Conservation (phyloP, 805 yeast genomes). For the Kuraishia molischiana region DNA sequence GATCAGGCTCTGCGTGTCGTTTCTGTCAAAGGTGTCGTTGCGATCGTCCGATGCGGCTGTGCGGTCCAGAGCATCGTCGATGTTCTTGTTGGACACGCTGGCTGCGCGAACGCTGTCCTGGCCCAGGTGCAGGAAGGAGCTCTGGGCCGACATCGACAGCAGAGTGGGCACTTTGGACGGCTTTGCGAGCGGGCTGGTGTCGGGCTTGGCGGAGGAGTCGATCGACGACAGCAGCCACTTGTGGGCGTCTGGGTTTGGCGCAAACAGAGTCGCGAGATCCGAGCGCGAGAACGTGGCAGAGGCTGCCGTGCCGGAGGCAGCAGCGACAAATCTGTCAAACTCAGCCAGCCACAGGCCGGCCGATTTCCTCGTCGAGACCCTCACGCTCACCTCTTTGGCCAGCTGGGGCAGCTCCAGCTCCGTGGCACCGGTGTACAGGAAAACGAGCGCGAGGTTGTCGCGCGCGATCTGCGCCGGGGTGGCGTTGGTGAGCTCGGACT, state of each 20-base stretch:
- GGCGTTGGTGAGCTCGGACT: background rate
- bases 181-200: background rate
- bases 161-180: background rate
- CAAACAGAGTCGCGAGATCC: background rate
- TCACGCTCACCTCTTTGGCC: background rate
- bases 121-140: constrained; percentile 1
- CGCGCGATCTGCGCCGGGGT: background rate
- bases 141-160: constrained; percentile 1
- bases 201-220: background rate
- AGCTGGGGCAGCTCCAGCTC: background rate
- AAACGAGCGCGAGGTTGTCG: background rate
- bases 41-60: background rate
- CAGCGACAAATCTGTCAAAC: background rate
- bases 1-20: background rate
- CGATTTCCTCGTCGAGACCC: background rate
- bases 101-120: background rate
- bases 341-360: background rate
- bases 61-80: background rate
- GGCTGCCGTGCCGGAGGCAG: background rate
- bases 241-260: background rate
- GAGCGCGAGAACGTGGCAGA: background rate
- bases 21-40: background rate
- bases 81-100: background rate
- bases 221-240: background rate
- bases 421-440: background rate